Percentiles rank a stretch among this genome's conserved stretches.
These are phyloP conservation scores for Vickermania ingenoplastis DNA, from an alignment of 208 protist genomes.

Conservation along the genomic window DNA sequence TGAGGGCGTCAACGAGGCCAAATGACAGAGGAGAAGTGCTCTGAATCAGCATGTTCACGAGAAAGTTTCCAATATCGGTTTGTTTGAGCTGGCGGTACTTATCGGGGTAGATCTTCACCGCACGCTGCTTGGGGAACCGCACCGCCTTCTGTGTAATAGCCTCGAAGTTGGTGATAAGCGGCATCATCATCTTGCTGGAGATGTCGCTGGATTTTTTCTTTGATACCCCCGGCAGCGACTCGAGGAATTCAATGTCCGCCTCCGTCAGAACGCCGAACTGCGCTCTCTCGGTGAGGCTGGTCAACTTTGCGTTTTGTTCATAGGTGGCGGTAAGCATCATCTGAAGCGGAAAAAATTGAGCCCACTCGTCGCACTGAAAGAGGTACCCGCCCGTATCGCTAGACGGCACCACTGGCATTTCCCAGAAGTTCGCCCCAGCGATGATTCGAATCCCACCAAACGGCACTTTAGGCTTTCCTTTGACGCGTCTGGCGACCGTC, in stretches of 20 bases:
- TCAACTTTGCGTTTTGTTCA: slow-evolving; percentile 38
- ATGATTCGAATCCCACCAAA: slow-evolving; percentile 82
- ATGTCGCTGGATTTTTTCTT: slow-evolving; percentile 6
- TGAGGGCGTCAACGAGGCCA: slow-evolving; percentile 59
- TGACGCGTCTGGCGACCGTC: slow-evolving; percentile 47
- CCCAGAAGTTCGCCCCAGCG: slow-evolving; percentile 81
- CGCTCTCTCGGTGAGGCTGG: slow-evolving; percentile 44
- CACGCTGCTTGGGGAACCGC: slow-evolving; percentile 70
- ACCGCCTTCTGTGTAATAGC: slow-evolving; percentile 41
- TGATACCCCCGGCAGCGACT: slow-evolving; percentile 28
- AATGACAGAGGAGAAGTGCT: slow-evolving; percentile 36
- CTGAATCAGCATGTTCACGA: slow-evolving; percentile 66
- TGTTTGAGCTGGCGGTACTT: slow-evolving; percentile 57
- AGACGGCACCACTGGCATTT: slow-evolving; percentile 58
- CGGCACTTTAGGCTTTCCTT: slow-evolving; percentile 22
- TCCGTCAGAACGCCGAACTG: slow-evolving; percentile 45
- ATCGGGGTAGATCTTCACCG: slow-evolving; percentile 38
- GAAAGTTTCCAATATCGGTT: slow-evolving; percentile 69
- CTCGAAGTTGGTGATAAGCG: slow-evolving; percentile 61
- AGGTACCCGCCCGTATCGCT: slow-evolving; percentile 78
- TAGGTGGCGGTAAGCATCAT: slow-evolving; percentile 38
- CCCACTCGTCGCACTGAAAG: slow-evolving; percentile 69
- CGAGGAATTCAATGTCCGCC: slow-evolving; percentile 57
- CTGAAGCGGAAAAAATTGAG: slow-evolving; percentile 64
- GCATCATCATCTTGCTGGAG: slow-evolving; percentile 17